Evolutionary conservation across 2,329 filamentous ascomycete genomes (phyloP), one percentile per base, ranked within the genome.

Genomic region (Cytospora paraplurivora): DNA sequence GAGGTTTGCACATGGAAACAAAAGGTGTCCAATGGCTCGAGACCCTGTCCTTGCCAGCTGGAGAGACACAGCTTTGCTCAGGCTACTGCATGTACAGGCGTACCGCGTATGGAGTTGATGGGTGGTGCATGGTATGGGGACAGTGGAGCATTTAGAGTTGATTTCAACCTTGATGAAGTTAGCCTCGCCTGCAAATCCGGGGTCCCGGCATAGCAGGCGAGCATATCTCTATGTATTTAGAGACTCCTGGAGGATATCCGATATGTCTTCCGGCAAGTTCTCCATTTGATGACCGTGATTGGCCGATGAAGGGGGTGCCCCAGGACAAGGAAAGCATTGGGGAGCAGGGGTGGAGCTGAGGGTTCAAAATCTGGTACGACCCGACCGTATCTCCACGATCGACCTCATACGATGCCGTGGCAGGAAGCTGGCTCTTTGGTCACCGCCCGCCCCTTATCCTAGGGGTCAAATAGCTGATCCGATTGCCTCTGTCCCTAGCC

Each of bases 241-340:
- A n/a, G 50, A 44, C 41, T 50, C 13, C 32, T 41, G 38, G 51
- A 61, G 10, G 38, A 49, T n/a, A 61, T 38, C 51, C 59, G 59
- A 61, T 32, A 52, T 61, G 6, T 61, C 13, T 51, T 44, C 59
- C 51, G 32, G 32, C 59, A 55, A 21, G 33, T 44, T 38, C 35
- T 49, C 32, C 51, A 61, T 55, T 61, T 61, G 59, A 15, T 8
- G 13, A 11, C n/a, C 55, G 15, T 61, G 38, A 61, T 61, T 61
- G 59, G 58, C 50, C 19, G 4, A 13, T 4, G 8, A 34, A 10
- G 11, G 7, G 15, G n/a, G n/a, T n/a, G 8, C 44, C 44, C 8
- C n/a, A 21, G 12, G 44, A 27, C 27, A 27, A 27, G 27, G 27
- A 27, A n/a, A 47, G 21, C 44, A 44, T 44, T 21, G 44, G 44